phyloP scores from a whole-genome alignment of 1,284 basidiomycete genomes.

The Cryptococcus wingfieldii region DNA sequence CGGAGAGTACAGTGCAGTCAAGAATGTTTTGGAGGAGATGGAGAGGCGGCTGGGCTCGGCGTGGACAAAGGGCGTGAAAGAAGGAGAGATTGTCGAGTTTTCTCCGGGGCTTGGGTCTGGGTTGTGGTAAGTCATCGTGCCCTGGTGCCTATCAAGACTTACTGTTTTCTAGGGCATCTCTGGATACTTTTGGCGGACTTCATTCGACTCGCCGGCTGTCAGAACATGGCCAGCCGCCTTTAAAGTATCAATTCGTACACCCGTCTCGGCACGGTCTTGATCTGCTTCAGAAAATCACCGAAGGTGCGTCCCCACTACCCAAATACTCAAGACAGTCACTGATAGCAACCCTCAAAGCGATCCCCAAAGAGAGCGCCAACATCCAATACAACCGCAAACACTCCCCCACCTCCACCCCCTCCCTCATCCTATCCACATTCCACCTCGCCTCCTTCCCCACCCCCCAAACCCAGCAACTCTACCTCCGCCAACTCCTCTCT shows the following conservation, averaged over 20 bases:
- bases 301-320: neutral
- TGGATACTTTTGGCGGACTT: slow-evolving; percentile 32
- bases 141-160: slow-evolving; percentile 1
- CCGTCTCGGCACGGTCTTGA: slow-evolving; percentile 38
- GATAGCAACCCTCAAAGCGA: slow-evolving; percentile 4
- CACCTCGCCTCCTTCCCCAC: slow-evolving; percentile 68
- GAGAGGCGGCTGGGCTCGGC: slow-evolving; percentile 38
- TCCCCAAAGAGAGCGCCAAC: slow-evolving; percentile 5
- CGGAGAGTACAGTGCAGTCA: slow-evolving; percentile 49
- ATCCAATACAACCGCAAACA: slow-evolving; percentile 22
- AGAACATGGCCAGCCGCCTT: slow-evolving; percentile 13
- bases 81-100: slow-evolving; percentile 45
- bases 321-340: slow-evolving; percentile 6
- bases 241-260: slow-evolving; percentile 27
- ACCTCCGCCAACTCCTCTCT: slow-evolving; percentile 22
- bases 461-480: slow-evolving; percentile 28
- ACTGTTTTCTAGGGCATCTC: slow-evolving; percentile 15
- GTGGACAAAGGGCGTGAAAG: slow-evolving; percentile 19
- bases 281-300: slow-evolving; percentile 25
- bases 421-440: slow-evolving; percentile 80
- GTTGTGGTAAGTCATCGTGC: slow-evolving; percentile 44
- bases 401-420: slow-evolving; percentile 35
- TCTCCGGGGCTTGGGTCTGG: slow-evolving; percentile 48
- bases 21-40: slow-evolving; percentile 48
- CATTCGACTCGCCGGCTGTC: slow-evolving; percentile 1